A percentile compares a stretch with the other conserved stretches of the same genome.
phyloP scores from a whole-genome alignment of 805 yeast genomes.

The Helenozyma baotianmanensis region DNA sequence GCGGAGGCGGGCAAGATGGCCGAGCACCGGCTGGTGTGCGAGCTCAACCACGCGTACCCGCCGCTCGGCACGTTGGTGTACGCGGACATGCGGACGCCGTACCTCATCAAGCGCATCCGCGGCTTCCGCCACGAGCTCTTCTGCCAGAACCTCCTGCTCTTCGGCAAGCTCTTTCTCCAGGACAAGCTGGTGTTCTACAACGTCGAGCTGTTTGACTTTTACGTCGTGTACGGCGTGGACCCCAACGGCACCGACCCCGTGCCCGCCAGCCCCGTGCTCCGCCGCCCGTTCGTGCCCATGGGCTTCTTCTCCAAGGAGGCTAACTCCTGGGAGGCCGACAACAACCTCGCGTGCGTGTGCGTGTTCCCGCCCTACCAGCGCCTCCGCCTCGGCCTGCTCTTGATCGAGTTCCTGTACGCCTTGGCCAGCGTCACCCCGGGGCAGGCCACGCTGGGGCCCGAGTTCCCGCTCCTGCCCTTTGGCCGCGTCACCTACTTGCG shows the following conservation, averaged over 20 bases:
- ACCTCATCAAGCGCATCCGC: constrained; percentile 57
- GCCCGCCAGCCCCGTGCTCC: constrained; percentile 2
- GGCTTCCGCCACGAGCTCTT: constrained; percentile 63
- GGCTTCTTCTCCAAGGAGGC: constrained; percentile 92
- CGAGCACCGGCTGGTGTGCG: constrained; percentile 48
- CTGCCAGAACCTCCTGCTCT: constrained; percentile 77
- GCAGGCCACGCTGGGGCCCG: constrained; percentile 78
- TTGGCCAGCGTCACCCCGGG: constrained; percentile 55
- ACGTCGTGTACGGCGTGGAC: constrained; percentile 56
- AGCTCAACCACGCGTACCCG: constrained; percentile 26
- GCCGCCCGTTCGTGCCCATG: constrained; percentile 30
- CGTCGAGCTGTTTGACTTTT: constrained; percentile 77
- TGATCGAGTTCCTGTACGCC: constrained; percentile 80
- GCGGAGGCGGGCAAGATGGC: constrained; percentile 40
- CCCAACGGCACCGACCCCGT: constrained; percentile 6
- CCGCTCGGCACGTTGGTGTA: constrained; percentile 67
- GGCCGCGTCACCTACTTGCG: constrained; percentile 69
- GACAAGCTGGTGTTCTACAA: constrained; percentile 84
- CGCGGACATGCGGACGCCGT: constrained; percentile 44
- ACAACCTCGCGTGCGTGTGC: constrained; percentile 83
- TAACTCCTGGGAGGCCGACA: constrained; percentile 69
- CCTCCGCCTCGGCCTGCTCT: constrained; percentile 66
- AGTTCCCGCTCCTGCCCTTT: constrained; percentile 79
- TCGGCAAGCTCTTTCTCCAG: constrained; percentile 84
- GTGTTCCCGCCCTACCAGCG: constrained; percentile 91